Conservation (phyloP, 202 grass and related monocot species). For the Schoenoplectus tabernaemontani region DNA sequence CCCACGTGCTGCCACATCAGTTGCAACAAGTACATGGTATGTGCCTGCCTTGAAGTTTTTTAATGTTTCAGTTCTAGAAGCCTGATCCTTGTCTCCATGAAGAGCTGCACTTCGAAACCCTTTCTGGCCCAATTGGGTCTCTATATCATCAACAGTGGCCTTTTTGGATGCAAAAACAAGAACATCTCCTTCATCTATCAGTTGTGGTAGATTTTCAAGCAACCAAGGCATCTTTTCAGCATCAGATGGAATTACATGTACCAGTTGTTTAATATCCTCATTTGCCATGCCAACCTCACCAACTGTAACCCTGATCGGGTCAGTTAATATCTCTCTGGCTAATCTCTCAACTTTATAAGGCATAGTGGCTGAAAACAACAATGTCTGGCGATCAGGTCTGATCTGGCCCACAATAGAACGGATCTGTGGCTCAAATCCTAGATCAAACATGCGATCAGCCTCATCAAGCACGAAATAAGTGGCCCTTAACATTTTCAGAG, state of each 20-base stretch:
- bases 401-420: slow-evolving; percentile 94
- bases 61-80: slow-evolving; percentile 81
- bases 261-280: slow-evolving; percentile 97
- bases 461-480: slow-evolving; percentile 97
- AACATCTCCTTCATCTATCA: slow-evolving; percentile 96
- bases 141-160: slow-evolving; percentile 79
- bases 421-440: slow-evolving; percentile 96
- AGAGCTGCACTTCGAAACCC: slow-evolving; percentile 85
- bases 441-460: slow-evolving; percentile 99
- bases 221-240: slow-evolving; percentile 94
- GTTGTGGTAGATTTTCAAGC: slow-evolving; percentile 64
- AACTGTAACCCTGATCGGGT: slow-evolving; percentile 88
- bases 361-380: slow-evolving; percentile 99
- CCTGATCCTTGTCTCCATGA: slow-evolving; percentile 98
- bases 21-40: slow-evolving; percentile 93
- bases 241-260: slow-evolving; percentile 91
- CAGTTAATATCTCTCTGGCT: slow-evolving; percentile 86
- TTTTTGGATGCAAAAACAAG: slow-evolving; percentile 95
- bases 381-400: slow-evolving; percentile 92
- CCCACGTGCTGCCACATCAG: slow-evolving; percentile 95
- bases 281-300: slow-evolving; percentile 94
- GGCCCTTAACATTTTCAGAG: slow-evolving; percentile 75
- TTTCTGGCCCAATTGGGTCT: slow-evolving; percentile 69
- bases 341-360: slow-evolving; percentile 94
- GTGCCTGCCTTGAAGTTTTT: slow-evolving; percentile 91